Percentiles rank a stretch among this genome's conserved stretches.
Evolutionary conservation across 768 basidiomycete species (phyloP).

Genomic region (Udeniomyces megalosporus): DNA sequence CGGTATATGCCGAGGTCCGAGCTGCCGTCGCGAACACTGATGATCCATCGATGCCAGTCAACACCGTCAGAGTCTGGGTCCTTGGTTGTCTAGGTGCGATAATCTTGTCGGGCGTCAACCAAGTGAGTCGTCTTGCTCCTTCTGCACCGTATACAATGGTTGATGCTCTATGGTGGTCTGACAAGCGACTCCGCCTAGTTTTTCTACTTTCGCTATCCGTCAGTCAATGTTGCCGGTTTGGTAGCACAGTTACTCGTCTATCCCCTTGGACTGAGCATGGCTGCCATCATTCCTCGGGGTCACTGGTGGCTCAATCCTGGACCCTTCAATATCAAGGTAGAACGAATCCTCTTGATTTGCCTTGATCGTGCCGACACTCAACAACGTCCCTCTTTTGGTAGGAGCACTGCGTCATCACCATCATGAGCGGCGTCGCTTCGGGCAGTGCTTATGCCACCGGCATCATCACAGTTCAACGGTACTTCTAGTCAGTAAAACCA

Average conservation of each 20-base stretch:
- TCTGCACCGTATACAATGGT: background rate
- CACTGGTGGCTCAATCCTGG: constrained; percentile 12
- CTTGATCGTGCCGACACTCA: background rate
- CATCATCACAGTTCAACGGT: constrained; percentile 11
- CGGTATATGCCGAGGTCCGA: constrained; percentile 13
- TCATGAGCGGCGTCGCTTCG: constrained; percentile 4
- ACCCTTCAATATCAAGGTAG: constrained; percentile 13
- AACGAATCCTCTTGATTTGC: background rate
- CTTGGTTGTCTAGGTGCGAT: background rate
- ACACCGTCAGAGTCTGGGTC: constrained; percentile 15
- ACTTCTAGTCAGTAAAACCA: background rate
- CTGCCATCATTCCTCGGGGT: background rate
- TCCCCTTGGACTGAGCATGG: constrained; percentile 7
- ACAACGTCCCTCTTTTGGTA: background rate
- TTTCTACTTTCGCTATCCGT: constrained; percentile 15
- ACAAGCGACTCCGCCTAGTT: background rate
- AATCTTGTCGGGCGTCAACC: constrained; percentile 8
- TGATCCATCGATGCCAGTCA: constrained; percentile 11
- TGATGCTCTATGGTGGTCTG: background rate
- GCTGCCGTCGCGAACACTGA: constrained; percentile 15
- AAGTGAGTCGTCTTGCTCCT: background rate
- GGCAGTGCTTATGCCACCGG: constrained; percentile 9
- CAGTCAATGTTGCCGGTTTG: constrained; percentile 4
- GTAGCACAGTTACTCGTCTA: constrained; percentile 10
- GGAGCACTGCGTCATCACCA: constrained; percentile 13